Percentiles rank a stretch among this genome's conserved stretches.
Evolutionary conservation across 768 basidiomycete species (phyloP).

Genomic region (Nidularia pulvinata): DNA sequence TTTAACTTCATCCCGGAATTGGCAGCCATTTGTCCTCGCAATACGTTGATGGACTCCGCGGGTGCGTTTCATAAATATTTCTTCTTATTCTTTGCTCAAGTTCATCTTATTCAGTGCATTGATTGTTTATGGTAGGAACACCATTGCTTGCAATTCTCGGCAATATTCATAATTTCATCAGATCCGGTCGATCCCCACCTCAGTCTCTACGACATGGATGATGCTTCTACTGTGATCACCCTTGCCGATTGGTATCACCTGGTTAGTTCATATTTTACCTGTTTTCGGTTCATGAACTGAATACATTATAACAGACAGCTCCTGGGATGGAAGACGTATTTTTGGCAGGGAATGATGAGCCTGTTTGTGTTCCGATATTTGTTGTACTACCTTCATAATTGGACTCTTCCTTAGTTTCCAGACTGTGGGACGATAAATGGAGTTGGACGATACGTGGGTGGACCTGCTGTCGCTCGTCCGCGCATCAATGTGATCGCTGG

Average conservation of each 20-base stretch:
- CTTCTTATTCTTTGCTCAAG: constrained; percentile 15
- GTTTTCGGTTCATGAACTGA: too few species aligned
- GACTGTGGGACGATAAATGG: constrained; percentile 35
- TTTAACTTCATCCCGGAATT: not conserved
- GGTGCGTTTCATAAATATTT: constrained; percentile 6
- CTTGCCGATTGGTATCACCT: constrained; percentile 11
- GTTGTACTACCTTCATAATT: not conserved
- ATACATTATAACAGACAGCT: constrained; percentile 14
- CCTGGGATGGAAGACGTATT: constrained; percentile 4
- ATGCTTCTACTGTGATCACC: constrained; percentile 26
- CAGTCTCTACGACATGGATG: constrained; percentile 25
- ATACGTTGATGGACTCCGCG: constrained; percentile 21
- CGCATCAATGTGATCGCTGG: constrained; percentile 29
- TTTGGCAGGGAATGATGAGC: constrained; percentile 6
- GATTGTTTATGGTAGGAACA: constrained; percentile 23
- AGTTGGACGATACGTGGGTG: constrained; percentile 26
- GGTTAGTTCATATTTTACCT: not conserved
- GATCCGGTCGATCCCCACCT: constrained; percentile 25
- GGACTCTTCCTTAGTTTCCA: constrained; percentile 12
- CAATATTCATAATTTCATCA: constrained; percentile 7
- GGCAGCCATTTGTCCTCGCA: constrained; percentile 16
- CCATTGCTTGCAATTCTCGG: constrained; percentile 9
- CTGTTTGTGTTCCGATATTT: constrained; percentile 3
- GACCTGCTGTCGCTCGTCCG: constrained; percentile 27
- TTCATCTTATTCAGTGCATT: constrained; percentile 3